These are phyloP conservation scores for Ramalina intermedia DNA, from an alignment of 495 filamentous ascomycete genomes.

Conservation along the genomic window DNA sequence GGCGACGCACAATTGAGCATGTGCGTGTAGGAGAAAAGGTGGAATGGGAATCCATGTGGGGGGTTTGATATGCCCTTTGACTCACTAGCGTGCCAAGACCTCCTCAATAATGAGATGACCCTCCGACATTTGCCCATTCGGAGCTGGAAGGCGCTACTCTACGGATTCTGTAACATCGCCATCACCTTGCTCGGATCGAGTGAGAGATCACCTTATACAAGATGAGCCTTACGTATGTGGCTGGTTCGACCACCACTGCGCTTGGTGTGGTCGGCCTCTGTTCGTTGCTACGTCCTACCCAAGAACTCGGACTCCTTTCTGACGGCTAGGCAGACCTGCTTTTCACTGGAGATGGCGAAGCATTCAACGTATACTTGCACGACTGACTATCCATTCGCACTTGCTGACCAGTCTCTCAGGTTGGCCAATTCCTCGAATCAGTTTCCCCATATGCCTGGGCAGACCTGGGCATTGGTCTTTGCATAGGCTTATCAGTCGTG, in stretches of 20 bases:
- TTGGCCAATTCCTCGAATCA: constrained; percentile 86
- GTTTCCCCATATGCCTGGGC: constrained; percentile 94
- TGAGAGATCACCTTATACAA: not conserved
- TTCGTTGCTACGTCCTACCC: constrained; percentile 31
- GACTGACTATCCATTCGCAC: not conserved
- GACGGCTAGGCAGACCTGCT: constrained; percentile 66
- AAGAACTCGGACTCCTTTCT: constrained; percentile 20
- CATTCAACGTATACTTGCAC: constrained; percentile 66
- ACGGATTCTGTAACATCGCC: not conserved
- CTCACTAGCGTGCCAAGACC: constrained; percentile 2
- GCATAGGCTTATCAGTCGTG: constrained; percentile 88
- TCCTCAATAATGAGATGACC: not conserved
- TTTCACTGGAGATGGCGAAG: constrained; percentile 88
- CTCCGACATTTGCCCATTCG: not conserved
- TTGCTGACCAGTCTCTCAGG: constrained; percentile 34
- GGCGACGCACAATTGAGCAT: not conserved
- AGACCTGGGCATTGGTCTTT: constrained; percentile 76
- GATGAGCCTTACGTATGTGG: constrained; percentile 47
- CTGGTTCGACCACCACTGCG: constrained; percentile 53
- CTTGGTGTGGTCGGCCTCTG: constrained; percentile 78
- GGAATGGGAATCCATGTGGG: not conserved
- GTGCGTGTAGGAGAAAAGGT: not conserved
- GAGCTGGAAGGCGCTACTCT: not conserved
- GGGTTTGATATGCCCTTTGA: not conserved
- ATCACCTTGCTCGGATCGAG: not conserved